phyloP scores from a whole-genome alignment of 2,329 filamentous ascomycete species.

The Setomelanomma holmii region DNA sequence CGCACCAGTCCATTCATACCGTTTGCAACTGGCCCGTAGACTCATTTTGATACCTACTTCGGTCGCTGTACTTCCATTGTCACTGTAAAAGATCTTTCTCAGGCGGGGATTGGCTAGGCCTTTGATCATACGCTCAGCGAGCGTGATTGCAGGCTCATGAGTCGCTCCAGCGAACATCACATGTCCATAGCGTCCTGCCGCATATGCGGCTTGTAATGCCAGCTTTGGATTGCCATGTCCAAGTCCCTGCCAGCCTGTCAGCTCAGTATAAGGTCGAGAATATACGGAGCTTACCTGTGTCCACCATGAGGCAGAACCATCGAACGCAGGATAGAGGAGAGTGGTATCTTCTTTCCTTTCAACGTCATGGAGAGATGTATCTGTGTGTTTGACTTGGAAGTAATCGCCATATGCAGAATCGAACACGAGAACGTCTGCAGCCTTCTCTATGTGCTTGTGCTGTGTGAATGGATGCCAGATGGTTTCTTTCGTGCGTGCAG shows the following conservation, averaged over 20 bases:
- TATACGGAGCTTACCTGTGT: no score
- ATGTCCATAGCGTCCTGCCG: conserved; percentile 83
- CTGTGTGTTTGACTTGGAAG: conserved; percentile 67
- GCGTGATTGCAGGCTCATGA: conserved; percentile 76
- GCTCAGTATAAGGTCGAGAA: no score
- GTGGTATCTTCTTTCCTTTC: conserved; percentile 24
- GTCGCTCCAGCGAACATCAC: conserved; percentile 85
- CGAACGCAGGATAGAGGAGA: conserved; percentile 71
- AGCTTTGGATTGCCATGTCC: conserved; percentile 78
- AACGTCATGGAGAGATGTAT: conserved; percentile 19
- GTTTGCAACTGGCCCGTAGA: conserved; percentile 69
- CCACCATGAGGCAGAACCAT: conserved; percentile 91
- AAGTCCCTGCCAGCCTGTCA: no score
- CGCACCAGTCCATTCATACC: conserved; percentile 70
- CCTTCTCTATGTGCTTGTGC: conserved; percentile 68
- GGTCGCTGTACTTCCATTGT: conserved; percentile 83
- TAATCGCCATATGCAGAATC: conserved; percentile 82
- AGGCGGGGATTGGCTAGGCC: conserved; percentile 70
- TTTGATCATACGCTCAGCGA: conserved; percentile 70
- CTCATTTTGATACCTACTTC: conserved; percentile 90
- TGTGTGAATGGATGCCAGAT: conserved; percentile 94
- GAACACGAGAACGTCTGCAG: conserved; percentile 72
- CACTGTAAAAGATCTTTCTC: conserved; percentile 78
- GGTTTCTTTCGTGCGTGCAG: conserved; percentile 58
- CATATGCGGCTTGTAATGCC: conserved; percentile 77